phyloP scores from a whole-genome alignment of 2,329 filamentous ascomycete genomes.

The Trichoderma guizhouense region DNA sequence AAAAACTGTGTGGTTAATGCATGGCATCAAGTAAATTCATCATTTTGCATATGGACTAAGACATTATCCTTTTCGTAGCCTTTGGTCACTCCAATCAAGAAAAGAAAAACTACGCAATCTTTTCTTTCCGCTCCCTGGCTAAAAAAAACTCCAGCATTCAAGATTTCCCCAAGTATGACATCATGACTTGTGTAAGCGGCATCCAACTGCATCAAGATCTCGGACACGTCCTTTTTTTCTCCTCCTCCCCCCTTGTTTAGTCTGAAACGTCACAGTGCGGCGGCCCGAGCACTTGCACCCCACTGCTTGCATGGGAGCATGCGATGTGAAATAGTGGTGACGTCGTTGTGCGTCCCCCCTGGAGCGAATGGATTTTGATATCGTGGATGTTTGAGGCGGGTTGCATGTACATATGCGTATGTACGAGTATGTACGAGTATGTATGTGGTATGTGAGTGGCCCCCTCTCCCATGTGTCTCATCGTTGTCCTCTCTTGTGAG shows the following conservation, averaged over 20 bases:
- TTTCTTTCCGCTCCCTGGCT: background rate
- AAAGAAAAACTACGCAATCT: background rate
- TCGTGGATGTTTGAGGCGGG: background rate
- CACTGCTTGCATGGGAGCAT: background rate
- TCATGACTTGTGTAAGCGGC: background rate
- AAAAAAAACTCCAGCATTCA: background rate
- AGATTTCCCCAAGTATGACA: background rate
- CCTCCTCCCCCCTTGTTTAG: background rate
- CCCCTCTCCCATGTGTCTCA: background rate
- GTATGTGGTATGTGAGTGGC: background rate
- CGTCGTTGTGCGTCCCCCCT: slow-evolving; percentile 4
- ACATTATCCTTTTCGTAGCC: background rate
- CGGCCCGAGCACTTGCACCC: background rate
- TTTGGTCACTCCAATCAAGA: background rate
- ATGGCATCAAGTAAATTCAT: slow-evolving; percentile 3
- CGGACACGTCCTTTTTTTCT: background rate
- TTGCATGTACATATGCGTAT: background rate
- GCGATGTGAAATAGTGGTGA: background rate
- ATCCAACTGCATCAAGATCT: background rate
- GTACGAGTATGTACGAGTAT: background rate
- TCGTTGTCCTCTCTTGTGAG: background rate
- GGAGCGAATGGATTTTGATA: background rate
- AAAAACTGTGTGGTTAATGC: slow-evolving; percentile 8
- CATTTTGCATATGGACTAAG: background rate
- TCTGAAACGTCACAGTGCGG: slow-evolving; percentile 9